Conservation (phyloP, 176 grass and related monocot species). For the Rhipidocladum racemiflorum region DNA sequence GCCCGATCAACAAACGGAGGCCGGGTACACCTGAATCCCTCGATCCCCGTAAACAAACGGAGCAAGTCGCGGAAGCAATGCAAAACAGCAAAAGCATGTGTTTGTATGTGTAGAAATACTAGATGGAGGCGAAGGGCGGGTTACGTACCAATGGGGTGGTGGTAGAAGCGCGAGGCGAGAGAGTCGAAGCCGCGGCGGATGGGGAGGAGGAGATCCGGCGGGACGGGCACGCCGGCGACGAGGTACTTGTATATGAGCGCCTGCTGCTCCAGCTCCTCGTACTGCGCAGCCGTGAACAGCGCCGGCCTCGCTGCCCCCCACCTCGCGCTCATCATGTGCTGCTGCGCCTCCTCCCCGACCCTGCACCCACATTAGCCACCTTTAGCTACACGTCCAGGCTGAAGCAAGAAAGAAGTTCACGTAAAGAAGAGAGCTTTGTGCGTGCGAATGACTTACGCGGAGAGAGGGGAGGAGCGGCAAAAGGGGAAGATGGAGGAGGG, state of each 20-base stretch:
- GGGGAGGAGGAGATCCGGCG: conserved; percentile 69
- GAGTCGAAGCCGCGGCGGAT: conserved; percentile 70
- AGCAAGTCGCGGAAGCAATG: neutral
- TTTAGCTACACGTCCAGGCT: neutral
- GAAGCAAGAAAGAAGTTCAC: neutral
- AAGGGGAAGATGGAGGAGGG: conserved; percentile 38
- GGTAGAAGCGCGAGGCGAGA: conserved; percentile 55
- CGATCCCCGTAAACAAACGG: conserved; percentile 49
- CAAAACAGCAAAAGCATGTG: conserved; percentile 1
- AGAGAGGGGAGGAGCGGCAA: conserved; percentile 44
- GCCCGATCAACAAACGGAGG: conserved; percentile 26
- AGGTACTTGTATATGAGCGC: conserved; percentile 93
- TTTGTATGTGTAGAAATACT: neutral
- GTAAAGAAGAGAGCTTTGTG: neutral
- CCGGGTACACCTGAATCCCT: conserved; percentile 54
- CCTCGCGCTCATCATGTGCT: conserved; percentile 38
- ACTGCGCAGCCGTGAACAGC: conserved; percentile 78
- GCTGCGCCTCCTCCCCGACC: conserved; percentile 31
- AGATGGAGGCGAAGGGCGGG: neutral
- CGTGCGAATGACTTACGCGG: conserved; percentile 5
- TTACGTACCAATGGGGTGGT: conserved; percentile 45
- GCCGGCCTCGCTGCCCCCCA: conserved; percentile 38
- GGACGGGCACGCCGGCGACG: conserved; percentile 72
- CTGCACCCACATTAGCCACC: conserved; percentile 33
- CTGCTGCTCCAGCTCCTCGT: conserved; percentile 91